Conservation (phyloP, 2,329 filamentous ascomycete genomes). For the Epichloe sylvatica region DNA sequence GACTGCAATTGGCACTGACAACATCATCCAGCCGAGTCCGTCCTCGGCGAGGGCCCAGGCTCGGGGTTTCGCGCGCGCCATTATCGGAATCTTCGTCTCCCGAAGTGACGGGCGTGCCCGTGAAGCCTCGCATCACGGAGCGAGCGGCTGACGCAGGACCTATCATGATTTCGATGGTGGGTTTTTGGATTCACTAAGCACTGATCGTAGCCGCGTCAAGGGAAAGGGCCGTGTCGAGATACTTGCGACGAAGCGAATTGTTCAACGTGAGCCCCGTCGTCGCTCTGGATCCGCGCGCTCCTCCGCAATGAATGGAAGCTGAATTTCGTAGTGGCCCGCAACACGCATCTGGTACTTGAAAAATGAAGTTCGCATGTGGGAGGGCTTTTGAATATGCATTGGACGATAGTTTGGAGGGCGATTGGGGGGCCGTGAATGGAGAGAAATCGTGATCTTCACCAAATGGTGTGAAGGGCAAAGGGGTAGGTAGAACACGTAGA, state of each 20-base stretch:
- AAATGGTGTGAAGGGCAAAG: conserved; percentile 7
- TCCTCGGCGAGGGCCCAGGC: conserved; percentile 24
- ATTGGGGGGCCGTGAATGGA: conserved; percentile 5
- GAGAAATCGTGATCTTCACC: conserved; percentile 5
- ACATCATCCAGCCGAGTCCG: conserved; percentile 38
- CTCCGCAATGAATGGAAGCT: conserved; percentile 35
- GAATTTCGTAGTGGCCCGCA: conserved; percentile 33
- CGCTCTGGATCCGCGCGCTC: conserved; percentile 45
- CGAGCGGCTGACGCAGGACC: conserved; percentile 33
- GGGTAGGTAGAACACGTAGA: not conserved
- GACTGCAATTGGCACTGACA: conserved; percentile 50
- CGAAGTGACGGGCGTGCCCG: conserved; percentile 37
- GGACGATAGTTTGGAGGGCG: conserved; percentile 14
- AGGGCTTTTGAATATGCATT: conserved; percentile 44
- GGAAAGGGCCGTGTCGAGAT: conserved; percentile 6
- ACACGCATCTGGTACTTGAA: conserved; percentile 45
- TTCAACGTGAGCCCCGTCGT: conserved; percentile 39
- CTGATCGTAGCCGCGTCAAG: not conserved
- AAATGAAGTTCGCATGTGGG: conserved; percentile 31
- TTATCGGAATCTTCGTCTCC: conserved; percentile 45
- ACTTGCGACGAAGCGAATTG: conserved; percentile 1
- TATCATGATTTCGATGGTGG: conserved; percentile 26
- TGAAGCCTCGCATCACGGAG: conserved; percentile 43
- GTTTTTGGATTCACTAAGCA: not conserved
- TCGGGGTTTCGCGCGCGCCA: conserved; percentile 25